phyloP scores from a whole-genome alignment of 2,329 filamentous ascomycete species.

The Neopestalotiopsis sp. region DNA sequence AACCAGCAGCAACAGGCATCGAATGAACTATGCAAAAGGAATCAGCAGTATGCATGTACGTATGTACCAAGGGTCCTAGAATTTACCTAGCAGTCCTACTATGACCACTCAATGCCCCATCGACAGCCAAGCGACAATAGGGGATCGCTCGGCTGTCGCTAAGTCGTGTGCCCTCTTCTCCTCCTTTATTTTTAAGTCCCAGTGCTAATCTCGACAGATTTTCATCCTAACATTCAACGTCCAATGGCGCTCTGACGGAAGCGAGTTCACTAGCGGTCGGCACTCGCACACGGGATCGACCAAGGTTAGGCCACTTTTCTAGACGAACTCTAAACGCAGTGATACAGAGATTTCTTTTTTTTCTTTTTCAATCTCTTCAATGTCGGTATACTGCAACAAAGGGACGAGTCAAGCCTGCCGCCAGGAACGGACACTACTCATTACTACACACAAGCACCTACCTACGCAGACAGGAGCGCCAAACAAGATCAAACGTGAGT shows the following conservation, averaged over 20 bases:
- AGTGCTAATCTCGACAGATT: background rate
- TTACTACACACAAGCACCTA: no score
- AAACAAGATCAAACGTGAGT: background rate
- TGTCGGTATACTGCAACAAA: background rate
- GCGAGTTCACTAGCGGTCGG: background rate
- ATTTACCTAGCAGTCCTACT: background rate
- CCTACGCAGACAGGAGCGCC: background rate
- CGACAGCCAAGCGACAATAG: conserved; percentile 1
- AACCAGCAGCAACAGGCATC: no score
- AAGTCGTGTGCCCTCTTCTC: background rate
- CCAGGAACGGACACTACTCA: background rate
- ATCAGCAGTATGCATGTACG: no score
- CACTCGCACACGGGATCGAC: background rate
- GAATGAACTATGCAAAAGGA: no score
- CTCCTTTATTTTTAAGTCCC: background rate
- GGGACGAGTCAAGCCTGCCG: background rate
- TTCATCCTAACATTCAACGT: conserved; percentile 3
- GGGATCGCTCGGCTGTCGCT: background rate
- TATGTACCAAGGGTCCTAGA: background rate
- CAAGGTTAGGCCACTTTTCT: background rate
- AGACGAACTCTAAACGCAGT: background rate
- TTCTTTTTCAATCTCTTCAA: no score
- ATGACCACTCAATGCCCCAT: background rate
- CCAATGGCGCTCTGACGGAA: background rate
- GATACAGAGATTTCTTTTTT: background rate